Evolutionary conservation across 2,329 filamentous ascomycete species (phyloP).

Genomic region (Claviceps sp.): DNA sequence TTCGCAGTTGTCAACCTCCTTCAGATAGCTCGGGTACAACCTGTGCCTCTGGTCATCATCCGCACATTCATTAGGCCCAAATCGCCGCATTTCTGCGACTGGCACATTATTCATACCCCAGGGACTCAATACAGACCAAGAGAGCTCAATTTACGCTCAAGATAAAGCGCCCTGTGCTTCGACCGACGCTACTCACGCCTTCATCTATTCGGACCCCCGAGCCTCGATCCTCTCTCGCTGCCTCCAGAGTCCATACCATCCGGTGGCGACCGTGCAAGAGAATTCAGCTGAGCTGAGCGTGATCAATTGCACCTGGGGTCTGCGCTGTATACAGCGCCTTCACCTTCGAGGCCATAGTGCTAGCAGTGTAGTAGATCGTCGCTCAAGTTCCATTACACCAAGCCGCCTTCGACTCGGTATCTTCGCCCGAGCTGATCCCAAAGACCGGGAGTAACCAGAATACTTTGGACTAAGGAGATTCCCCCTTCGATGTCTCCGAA

Average conservation of each 20-base stretch:
- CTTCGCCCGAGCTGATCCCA: constrained; percentile 6
- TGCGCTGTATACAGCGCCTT: constrained; percentile 3
- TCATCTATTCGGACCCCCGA: neutral
- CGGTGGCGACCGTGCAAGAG: neutral
- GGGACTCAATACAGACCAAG: neutral
- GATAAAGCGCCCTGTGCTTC: neutral
- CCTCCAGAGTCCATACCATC: neutral
- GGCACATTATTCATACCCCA: neutral
- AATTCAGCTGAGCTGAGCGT: neutral
- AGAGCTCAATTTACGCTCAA: neutral
- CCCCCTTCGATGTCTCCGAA: constrained; percentile 16
- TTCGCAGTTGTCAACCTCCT: constrained; percentile 2
- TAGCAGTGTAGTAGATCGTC: neutral
- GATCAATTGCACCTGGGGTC: constrained; percentile 1
- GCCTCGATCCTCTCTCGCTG: neutral
- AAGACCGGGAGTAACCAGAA: neutral
- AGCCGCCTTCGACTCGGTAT: neutral
- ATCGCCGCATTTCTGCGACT: neutral
- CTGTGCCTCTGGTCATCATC: neutral
- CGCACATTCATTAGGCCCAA: neutral
- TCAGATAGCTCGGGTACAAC: constrained; percentile 1
- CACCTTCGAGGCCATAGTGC: neutral
- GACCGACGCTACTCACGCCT: neutral
- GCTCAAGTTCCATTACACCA: constrained; percentile 11
- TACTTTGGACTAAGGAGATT: constrained; percentile 9